Percentiles rank a stretch among this genome's conserved stretches.
These are phyloP conservation scores for Cladophialophora psammophila DNA, from an alignment of 2,329 filamentous ascomycete species.

Conservation along the genomic window DNA sequence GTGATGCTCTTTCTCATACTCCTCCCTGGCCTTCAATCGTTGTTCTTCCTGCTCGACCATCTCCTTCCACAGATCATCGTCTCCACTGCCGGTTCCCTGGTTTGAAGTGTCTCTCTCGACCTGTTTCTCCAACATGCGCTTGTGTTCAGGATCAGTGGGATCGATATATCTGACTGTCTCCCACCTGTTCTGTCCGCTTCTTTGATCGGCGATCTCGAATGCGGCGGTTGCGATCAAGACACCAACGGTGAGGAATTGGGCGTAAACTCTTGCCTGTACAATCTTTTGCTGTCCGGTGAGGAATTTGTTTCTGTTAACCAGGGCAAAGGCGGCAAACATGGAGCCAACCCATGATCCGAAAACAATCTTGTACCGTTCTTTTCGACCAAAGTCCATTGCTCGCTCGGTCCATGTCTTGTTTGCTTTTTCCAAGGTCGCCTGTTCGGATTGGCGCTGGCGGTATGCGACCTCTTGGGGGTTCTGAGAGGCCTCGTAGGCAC, in stretches of 20 bases:
- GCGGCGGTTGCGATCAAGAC: conserved; percentile 82
- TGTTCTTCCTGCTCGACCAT: conserved; percentile 59
- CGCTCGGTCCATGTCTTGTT: conserved; percentile 66
- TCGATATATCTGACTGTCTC: conserved; percentile 81
- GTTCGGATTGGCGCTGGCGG: conserved; percentile 66
- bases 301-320: conserved; percentile 80
- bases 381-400: conserved; percentile 74
- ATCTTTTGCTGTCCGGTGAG: conserved; percentile 82
- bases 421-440: conserved; percentile 61
- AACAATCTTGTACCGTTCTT: conserved; percentile 88
- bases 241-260: conserved; percentile 84
- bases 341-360: conserved; percentile 80
- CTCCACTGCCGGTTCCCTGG: conserved; percentile 24
- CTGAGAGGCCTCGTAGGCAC: conserved; percentile 71
- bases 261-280: conserved; percentile 93
- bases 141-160: conserved; percentile 81
- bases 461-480: conserved; percentile 74
- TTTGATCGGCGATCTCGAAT: conserved; percentile 82
- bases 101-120: conserved; percentile 50
- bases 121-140: conserved; percentile 83
- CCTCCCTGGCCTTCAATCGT: conserved; percentile 52
- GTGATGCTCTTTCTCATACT: conserved; percentile 43
- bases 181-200: conserved; percentile 68
- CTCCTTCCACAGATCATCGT: conserved; percentile 78
- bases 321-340: conserved; percentile 75